These are phyloP conservation scores for Xylaria acuta DNA, from an alignment of 495 filamentous ascomycete genomes.

Conservation along the genomic window DNA sequence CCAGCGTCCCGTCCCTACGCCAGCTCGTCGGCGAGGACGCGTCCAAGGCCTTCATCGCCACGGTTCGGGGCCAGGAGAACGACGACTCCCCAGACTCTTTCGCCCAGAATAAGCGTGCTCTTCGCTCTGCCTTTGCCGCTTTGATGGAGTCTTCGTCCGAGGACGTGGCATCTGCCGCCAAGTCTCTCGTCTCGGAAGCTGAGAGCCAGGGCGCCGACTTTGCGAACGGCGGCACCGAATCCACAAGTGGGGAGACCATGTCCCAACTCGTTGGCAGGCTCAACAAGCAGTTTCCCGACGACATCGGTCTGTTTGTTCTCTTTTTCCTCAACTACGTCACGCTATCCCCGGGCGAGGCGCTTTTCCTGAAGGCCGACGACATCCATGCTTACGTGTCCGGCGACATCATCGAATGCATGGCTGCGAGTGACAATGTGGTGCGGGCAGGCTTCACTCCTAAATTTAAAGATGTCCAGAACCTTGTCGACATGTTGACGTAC, in stretches of 20 bases:
- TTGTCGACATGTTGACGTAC: slow-evolving; percentile 95
- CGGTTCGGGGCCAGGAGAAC: slow-evolving; percentile 67
- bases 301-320: slow-evolving; percentile 58
- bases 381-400: slow-evolving; percentile 96
- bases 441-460: slow-evolving; percentile 97
- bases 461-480: slow-evolving; percentile 92
- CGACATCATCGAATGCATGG: slow-evolving; percentile 99
- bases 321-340: slow-evolving; percentile 61
- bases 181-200: slow-evolving; percentile 74
- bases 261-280: slow-evolving; percentile 77
- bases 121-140: slow-evolving; percentile 73
- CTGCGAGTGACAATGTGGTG: slow-evolving; percentile 95
- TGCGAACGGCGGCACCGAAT: slow-evolving; percentile 65
- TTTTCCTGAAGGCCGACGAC: slow-evolving; percentile 95
- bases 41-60: slow-evolving; percentile 70
- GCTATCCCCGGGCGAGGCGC: slow-evolving; percentile 85
- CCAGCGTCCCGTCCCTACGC: slow-evolving; percentile 73
- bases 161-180: slow-evolving; percentile 66
- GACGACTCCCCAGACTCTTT: slow-evolving; percentile 57
- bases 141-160: slow-evolving; percentile 79
- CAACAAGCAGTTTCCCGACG: slow-evolving; percentile 61
- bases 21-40: slow-evolving; percentile 75
- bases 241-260: slow-evolving; percentile 69
- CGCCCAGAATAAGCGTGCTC: slow-evolving; percentile 76
- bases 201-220: slow-evolving; percentile 65